Base-by-base conservation (phyloP, 148 eudicot species). In the Rheum nobile region DNA sequence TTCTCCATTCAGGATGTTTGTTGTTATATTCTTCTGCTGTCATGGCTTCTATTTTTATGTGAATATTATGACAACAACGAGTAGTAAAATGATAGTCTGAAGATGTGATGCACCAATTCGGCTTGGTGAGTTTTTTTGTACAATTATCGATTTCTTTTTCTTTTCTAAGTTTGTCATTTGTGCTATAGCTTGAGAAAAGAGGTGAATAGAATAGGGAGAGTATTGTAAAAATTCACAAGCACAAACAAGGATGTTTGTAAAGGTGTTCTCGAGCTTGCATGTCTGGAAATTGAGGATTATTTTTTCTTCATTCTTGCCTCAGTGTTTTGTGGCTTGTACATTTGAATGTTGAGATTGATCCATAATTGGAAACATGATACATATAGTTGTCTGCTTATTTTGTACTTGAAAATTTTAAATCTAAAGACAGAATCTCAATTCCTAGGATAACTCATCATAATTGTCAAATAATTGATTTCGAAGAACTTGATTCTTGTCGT, bases 21-120 rank as follows among this genome's bases (percentile, higher is more conserved):
- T 91, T 41, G 83, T 86, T 6, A 83, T 79, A 29, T 94, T 94
- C 95, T 91, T 88, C 77, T 94, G 98, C 68, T 91, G 96, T 72
- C 98, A 94, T 72, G 87, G 61, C 74, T 41, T 75, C 72, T 1
- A 88, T 78, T 31, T 75, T 87, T 55, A n/a, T 88, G 78, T 21
- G 84, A 65, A n/a, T 77, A 83, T 69, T 84, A 87, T 69, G 83
- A 85, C 1, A 88, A 81, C 10, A 89, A 87, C 31, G 81, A 77
- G n/a, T n/a, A n/a, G 5, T 82, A 82, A 10, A 83, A 80, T 71
- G 76, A 48, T 8, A 85, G 82, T 73, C 71, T 84, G 69, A 80
- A 77, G 69, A 82, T 91, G 87, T 84, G 93, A 54, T 94, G 98
- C 83, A 91, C 97, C 26, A 89, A 95, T 34, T 93, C 92, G 52